Conservation (phyloP, 108 stramenopile species). For the Craspedostauros australis region DNA sequence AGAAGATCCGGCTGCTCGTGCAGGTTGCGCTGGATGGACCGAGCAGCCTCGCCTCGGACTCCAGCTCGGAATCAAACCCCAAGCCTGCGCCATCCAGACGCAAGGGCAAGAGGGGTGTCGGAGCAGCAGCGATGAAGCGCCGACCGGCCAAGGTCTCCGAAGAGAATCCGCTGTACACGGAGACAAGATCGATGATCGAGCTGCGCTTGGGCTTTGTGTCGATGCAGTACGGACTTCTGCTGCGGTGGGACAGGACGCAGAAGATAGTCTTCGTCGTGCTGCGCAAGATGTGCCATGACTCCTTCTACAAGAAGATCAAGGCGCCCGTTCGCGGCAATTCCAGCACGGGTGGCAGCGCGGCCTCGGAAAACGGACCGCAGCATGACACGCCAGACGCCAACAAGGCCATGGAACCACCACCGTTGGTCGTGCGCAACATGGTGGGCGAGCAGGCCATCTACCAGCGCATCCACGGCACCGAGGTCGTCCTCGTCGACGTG, state of each 20-base stretch:
- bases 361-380: background rate
- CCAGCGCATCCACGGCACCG: conserved; percentile 26
- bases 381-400: background rate
- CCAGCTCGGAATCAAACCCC: background rate
- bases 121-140: conserved; percentile 26
- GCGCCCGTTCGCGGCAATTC: background rate
- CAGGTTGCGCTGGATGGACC: conserved; percentile 22
- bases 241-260: conserved; percentile 47
- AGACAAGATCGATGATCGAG: conserved; percentile 52
- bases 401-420: conserved; percentile 1
- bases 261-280: conserved; percentile 37
- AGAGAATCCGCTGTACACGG: conserved; percentile 11
- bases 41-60: background rate
- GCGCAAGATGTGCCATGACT: conserved; percentile 62
- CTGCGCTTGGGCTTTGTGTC: conserved; percentile 53
- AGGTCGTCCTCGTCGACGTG: conserved; percentile 36
- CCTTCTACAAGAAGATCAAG: conserved; percentile 34
- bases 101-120: background rate
- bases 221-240: conserved; percentile 51
- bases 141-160: conserved; percentile 23
- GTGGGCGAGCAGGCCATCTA: conserved; percentile 29
- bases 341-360: background rate
- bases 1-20: conserved; percentile 45
- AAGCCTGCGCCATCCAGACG: background rate
- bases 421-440: conserved; percentile 13